Base-by-base conservation (phyloP, 495 filamentous ascomycete genomes). In the Xylaria sp. region DNA sequence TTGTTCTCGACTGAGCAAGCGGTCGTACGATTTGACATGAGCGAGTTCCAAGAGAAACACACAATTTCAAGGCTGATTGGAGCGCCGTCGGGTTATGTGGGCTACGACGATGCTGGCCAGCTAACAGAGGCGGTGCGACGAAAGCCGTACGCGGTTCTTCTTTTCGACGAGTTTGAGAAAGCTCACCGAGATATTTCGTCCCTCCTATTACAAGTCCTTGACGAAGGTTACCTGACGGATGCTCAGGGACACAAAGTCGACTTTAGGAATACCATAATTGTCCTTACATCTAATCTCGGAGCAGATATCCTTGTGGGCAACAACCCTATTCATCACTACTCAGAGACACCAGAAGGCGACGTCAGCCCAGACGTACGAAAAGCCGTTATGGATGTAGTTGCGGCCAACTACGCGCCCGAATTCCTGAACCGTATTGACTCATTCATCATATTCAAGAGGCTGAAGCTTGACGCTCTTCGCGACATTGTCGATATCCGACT, bases 111-210 rank as follows among this genome's bases (percentile, higher is more conserved):
- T 79, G 94, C 95, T 24, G 96, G 96, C 9, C 96, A 99, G 79
- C 87, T 99, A 8, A 98, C 96, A 1, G 96, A 99, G 79, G 96
- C 96, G 24, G 94, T 99, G 3, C 87, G 96, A 58, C 88, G 96
- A 63, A 99, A 98, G 78, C 96, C 96, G 1, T 98, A 99, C 75
- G 96, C 96, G 1, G 93, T 99, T 6, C 83, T 99, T 0, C 85
- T 99, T 2, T 97, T 99, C 72, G 96, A 99, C 81, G 96, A 98
- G 75, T 99, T 97, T 77, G 95, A 98, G 79, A 98, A 99, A 78
- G 95, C 95, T 2, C 95, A 98, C 77, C 90, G 93, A 29, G 96
- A 99, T 77, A 98, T 98, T 71, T 96, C 93, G 3, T 90, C 95
- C 0, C 83, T 99, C n/a, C 88, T 99, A 5, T 88, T 99, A 1